A percentile compares a stretch with the other conserved stretches of the same genome.
Evolutionary conservation across 768 basidiomycete species (phyloP).

Genomic region (Podaxis rugospora): DNA sequence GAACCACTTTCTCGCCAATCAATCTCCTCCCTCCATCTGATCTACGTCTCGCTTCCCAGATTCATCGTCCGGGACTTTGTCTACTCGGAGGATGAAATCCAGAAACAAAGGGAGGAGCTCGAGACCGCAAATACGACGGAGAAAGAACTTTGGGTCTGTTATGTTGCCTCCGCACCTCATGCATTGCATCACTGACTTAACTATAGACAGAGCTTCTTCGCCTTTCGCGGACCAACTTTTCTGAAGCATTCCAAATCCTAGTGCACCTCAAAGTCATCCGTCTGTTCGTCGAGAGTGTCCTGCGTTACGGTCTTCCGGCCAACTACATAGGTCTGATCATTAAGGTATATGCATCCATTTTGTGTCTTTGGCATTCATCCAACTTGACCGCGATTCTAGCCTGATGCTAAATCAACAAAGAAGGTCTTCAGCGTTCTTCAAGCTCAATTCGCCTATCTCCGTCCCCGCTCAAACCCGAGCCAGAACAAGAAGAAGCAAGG

Average conservation of each 20-base stretch:
- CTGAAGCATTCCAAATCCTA: slow-evolving; percentile 91
- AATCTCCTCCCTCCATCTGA: not conserved
- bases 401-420: slow-evolving; percentile 80
- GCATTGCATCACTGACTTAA: not conserved
- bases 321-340: slow-evolving; percentile 80
- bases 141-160: slow-evolving; percentile 92
- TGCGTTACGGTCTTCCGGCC: slow-evolving; percentile 93
- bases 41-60: slow-evolving; percentile 35
- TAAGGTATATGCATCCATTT: slow-evolving; percentile 45
- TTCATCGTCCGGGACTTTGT: slow-evolving; percentile 94
- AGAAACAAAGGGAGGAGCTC: slow-evolving; percentile 78
- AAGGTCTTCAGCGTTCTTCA: slow-evolving; percentile 73
- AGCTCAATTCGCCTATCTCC: slow-evolving; percentile 75
- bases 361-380: not conserved
- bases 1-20: slow-evolving; percentile 15
- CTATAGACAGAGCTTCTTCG: slow-evolving; percentile 87
- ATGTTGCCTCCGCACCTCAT: not conserved
- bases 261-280: slow-evolving; percentile 91
- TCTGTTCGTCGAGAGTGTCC: slow-evolving; percentile 90
- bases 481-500: slow-evolving; percentile 38
- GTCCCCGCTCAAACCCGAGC: slow-evolving; percentile 57
- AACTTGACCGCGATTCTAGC: slow-evolving; percentile 38
- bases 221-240: slow-evolving; percentile 91
- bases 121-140: slow-evolving; percentile 79
- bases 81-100: slow-evolving; percentile 77